These are phyloP conservation scores for Cryoendolithus antarcticus DNA, from an alignment of 2,329 filamentous ascomycete genomes.

Conservation along the genomic window DNA sequence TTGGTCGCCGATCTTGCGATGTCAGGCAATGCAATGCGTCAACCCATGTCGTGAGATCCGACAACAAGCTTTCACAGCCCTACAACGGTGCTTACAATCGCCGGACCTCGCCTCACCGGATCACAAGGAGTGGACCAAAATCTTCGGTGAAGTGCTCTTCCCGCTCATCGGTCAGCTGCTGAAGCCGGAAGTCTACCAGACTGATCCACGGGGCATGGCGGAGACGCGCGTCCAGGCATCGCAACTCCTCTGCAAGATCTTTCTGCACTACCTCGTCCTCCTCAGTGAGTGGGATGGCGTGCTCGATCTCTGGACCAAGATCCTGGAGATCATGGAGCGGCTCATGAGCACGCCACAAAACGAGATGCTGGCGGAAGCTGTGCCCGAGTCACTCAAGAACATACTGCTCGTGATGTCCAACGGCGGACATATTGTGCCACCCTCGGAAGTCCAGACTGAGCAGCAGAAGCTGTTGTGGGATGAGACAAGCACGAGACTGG, in stretches of 20 bases:
- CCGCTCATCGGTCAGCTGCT: slow-evolving; percentile 76
- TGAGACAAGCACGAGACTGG: slow-evolving; percentile 48
- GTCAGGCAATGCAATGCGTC: slow-evolving; percentile 77
- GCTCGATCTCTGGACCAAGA: slow-evolving; percentile 81
- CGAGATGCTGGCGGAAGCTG: slow-evolving; percentile 71
- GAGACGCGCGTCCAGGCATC: slow-evolving; percentile 88
- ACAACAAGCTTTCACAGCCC: slow-evolving; percentile 70
- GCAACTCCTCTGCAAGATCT: slow-evolving; percentile 86
- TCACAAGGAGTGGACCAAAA: slow-evolving; percentile 77
- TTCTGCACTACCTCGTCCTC: slow-evolving; percentile 80
- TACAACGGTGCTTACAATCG: slow-evolving; percentile 77
- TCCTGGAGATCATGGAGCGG: slow-evolving; percentile 87
- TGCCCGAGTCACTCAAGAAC: slow-evolving; percentile 91
- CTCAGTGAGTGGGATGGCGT: slow-evolving; percentile 79
- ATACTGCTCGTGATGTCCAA: slow-evolving; percentile 90
- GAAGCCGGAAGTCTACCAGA: slow-evolving; percentile 88
- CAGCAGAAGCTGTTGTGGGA: slow-evolving; percentile 44
- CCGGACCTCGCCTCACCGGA: slow-evolving; percentile 71
- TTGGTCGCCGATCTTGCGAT: slow-evolving; percentile 89
- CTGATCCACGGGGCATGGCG: slow-evolving; percentile 84
- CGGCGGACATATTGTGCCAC: slow-evolving; percentile 69
- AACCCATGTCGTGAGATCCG: slow-evolving; percentile 91
- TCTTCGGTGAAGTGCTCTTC: slow-evolving; percentile 88
- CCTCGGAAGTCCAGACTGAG: slow-evolving; percentile 31
- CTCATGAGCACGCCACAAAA: slow-evolving; percentile 93